Evolutionary conservation across 306 rosid species (phyloP).

Genomic region (Glycine tomentella): DNA sequence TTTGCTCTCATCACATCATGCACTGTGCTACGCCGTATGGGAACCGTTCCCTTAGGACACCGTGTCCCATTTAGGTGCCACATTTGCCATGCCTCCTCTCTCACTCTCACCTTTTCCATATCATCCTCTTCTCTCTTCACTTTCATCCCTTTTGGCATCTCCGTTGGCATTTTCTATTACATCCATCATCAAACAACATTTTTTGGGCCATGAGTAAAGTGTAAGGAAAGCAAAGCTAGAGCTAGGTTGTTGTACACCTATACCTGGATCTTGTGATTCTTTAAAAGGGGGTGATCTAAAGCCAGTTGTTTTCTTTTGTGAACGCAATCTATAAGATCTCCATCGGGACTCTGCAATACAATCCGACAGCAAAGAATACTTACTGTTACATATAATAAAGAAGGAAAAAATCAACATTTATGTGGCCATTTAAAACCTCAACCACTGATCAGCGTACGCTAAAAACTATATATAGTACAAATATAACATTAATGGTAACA

Average conservation of each 20-base stretch:
- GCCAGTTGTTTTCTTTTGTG: slow-evolving; percentile 66
- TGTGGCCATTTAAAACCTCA: slow-evolving; percentile 35
- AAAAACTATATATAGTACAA: neutral
- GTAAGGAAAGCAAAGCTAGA: neutral
- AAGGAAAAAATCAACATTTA: slow-evolving; percentile 18
- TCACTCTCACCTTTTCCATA: too few relatives aligned
- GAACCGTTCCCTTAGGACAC: slow-evolving; percentile 83
- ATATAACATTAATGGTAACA: neutral
- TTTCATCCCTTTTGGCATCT: slow-evolving; percentile 60
- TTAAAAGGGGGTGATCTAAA: slow-evolving; percentile 65
- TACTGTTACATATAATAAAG: neutral
- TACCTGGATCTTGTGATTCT: slow-evolving; percentile 71
- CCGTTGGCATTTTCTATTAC: slow-evolving; percentile 64
- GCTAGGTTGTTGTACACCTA: too few relatives aligned
- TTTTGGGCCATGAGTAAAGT: neutral
- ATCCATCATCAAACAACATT: neutral
- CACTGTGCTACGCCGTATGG: slow-evolving; percentile 65
- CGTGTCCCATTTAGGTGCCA: slow-evolving; percentile 85
- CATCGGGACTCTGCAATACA: slow-evolving; percentile 72
- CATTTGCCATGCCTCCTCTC: slow-evolving; percentile 61
- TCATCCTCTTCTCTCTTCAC: neutral
- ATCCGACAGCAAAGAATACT: neutral
- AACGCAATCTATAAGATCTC: slow-evolving; percentile 65
- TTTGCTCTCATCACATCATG: slow-evolving; percentile 74
- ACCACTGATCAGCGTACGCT: neutral